Evolutionary conservation across 768 basidiomycete genomes (phyloP), one percentile per base, ranked within the genome.

Genomic region (Suillus plorans): DNA sequence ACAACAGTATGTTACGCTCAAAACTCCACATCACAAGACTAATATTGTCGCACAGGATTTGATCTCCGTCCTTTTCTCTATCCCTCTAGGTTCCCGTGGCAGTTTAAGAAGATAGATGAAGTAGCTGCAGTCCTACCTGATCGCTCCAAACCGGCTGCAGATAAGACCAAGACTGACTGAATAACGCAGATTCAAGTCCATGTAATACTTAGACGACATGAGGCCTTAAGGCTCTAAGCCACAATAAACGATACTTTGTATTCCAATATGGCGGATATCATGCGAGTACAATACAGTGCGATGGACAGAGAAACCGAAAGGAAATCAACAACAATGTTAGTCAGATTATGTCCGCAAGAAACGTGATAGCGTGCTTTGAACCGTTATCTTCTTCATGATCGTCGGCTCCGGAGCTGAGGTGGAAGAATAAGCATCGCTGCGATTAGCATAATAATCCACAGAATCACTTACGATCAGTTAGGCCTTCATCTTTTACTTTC

Each of bases 1-100:
- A 97, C 73, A 99, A 98, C 74, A 85, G 96, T 96, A 71, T 72
- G 89, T 76, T 42, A 45, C 22, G 50, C 45, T 20, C n/a, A 28
- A 18, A 58, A 41, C 37, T 41, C 25, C 22, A 58, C 4, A 1
- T n/a, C 10, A 5, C 2, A 31, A 25, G 18, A 31, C 63, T 72
- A 44, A 71, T 57, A 16, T 13, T 60, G 50, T 47, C 28, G 34
- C 36, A 36, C 67, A 96, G 96, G 93, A 73, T 99, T 95, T 73
- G 97, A 99, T 73, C 77, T 99, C 39, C 88, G 97, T 44, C 97
- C 96, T 0, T 99, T 99, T 86, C 80, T 99, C 58, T 99, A 99
- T 77, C 94, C 95, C 3, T 89, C 94, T 14, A 84, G 92, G 62
- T 99, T 99, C 82, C 92, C 92, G 0, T 98, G 94, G 89, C 97